These are phyloP conservation scores for Dicorynia guianensis DNA, from an alignment of 306 rosid genomes.

Conservation along the genomic window DNA sequence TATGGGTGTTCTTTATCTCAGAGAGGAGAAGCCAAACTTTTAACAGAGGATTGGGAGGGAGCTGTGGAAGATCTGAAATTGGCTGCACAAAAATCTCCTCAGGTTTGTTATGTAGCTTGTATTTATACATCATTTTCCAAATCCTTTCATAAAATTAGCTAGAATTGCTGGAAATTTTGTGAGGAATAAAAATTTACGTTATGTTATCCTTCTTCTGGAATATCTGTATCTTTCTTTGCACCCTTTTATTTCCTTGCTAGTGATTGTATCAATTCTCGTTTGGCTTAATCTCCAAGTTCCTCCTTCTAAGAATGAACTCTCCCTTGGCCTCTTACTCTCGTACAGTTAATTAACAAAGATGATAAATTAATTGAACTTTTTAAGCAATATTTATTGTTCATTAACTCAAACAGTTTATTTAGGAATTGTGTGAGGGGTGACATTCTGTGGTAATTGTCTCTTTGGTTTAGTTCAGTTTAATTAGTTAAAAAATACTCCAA, in stretches of 20 bases:
- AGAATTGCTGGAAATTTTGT: not conserved
- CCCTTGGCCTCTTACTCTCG: not conserved
- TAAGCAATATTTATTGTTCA: not conserved
- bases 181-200: constrained; percentile 26
- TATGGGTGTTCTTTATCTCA: constrained; percentile 46
- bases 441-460: not conserved
- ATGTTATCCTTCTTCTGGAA: constrained; percentile 6
- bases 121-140: constrained; percentile 23
- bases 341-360: not conserved
- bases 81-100: constrained; percentile 94
- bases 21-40: constrained; percentile 98
- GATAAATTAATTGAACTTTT: constrained; percentile 1
- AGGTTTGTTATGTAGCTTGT: constrained; percentile 56
- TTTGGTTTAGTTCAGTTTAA: constrained; percentile 8
- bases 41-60: constrained; percentile 97
- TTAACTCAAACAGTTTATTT: not conserved
- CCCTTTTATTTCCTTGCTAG: not conserved
- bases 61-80: constrained; percentile 92
- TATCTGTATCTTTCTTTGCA: not conserved
- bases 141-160: constrained; percentile 19
- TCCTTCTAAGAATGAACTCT: not conserved
- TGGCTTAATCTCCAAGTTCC: not conserved
- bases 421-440: not conserved
- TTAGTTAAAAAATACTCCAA: not conserved
- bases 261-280: not conserved